phyloP scores from a whole-genome alignment of 441 rosid species.

The Gossypium lobatum region DNA sequence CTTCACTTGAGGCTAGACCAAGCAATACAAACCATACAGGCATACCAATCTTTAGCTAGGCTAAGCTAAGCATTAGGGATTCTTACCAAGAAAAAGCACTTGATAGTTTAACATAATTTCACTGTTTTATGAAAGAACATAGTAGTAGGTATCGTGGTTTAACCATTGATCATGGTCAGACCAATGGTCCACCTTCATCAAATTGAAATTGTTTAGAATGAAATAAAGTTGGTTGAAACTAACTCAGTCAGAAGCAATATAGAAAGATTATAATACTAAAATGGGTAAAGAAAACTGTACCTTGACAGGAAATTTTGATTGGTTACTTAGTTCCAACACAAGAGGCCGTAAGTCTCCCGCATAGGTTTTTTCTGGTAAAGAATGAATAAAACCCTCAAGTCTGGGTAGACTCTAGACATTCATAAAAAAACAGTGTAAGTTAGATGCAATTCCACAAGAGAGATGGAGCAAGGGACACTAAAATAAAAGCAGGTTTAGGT shows the following conservation, averaged over 20 bases:
- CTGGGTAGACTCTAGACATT: slow-evolving; percentile 69
- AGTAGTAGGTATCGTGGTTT: not conserved
- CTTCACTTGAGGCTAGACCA: not conserved
- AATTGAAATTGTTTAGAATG: not conserved
- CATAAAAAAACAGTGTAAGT: slow-evolving; percentile 10
- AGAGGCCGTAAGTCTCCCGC: slow-evolving; percentile 75
- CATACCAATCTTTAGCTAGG: not conserved
- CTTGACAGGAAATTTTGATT: slow-evolving; percentile 69
- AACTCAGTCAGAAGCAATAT: not conserved
- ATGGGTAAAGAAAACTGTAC: slow-evolving; percentile 32
- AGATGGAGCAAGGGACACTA: slow-evolving; percentile 8
- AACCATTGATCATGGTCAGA: not conserved
- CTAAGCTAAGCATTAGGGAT: not conserved
- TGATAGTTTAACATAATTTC: not conserved
- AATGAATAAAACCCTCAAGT: slow-evolving; percentile 73
- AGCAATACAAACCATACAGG: not conserved
- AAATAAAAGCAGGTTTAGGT: not conserved
- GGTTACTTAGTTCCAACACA: slow-evolving; percentile 74
- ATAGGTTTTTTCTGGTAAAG: slow-evolving; percentile 63
- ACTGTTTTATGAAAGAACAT: not conserved
- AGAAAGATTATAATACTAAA: not conserved
- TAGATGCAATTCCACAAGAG: slow-evolving; percentile 17
- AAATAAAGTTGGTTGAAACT: not conserved
- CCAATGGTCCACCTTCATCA: not conserved
- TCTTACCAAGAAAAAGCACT: not conserved